Conservation (phyloP, 2,329 filamentous ascomycete genomes). For the Microthyrium microscopicum region DNA sequence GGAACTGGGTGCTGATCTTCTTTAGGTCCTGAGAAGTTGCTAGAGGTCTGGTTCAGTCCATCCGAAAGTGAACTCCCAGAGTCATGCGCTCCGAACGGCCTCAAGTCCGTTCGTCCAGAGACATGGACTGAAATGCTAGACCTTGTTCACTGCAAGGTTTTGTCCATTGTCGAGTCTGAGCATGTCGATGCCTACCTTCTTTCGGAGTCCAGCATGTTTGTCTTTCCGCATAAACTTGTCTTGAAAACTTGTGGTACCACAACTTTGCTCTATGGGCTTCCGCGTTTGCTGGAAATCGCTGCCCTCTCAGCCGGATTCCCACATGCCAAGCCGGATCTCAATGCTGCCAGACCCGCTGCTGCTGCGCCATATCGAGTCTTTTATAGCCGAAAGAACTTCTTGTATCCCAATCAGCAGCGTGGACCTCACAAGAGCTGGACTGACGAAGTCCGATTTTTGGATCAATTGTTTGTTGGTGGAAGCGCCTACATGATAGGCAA, state of each 20-base stretch:
- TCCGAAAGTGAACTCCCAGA: constrained; percentile 56
- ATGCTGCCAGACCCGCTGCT: constrained; percentile 52
- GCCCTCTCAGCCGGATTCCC: constrained; percentile 79
- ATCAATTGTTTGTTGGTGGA: constrained; percentile 78
- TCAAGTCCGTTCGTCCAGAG: constrained; percentile 72
- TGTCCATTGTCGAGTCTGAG: constrained; percentile 85
- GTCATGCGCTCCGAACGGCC: constrained; percentile 52
- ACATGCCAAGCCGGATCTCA: constrained; percentile 50
- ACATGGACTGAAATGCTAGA: constrained; percentile 96
- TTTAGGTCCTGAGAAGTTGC: constrained; percentile 78
- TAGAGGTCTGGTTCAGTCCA: constrained; percentile 95
- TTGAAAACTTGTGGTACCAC: constrained; percentile 97
- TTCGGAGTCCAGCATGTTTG: constrained; percentile 99
- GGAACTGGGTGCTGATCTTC: constrained; percentile 12
- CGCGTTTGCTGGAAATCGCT: constrained; percentile 83
- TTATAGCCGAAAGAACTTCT: constrained; percentile 96
- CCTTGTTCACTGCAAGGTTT: constrained; percentile 93
- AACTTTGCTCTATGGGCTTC: constrained; percentile 75
- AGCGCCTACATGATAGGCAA: constrained; percentile 99
- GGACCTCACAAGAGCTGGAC: constrained; percentile 96
- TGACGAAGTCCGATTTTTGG: constrained; percentile 82
- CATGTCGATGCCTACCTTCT: constrained; percentile 91
- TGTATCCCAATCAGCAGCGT: constrained; percentile 86
- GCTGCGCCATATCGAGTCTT: constrained; percentile 91
- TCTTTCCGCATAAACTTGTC: constrained; percentile 98